Evolutionary conservation across 108 stramenopile genomes (phyloP).

Genomic region (Cyclotella choctawhatcheeana): DNA sequence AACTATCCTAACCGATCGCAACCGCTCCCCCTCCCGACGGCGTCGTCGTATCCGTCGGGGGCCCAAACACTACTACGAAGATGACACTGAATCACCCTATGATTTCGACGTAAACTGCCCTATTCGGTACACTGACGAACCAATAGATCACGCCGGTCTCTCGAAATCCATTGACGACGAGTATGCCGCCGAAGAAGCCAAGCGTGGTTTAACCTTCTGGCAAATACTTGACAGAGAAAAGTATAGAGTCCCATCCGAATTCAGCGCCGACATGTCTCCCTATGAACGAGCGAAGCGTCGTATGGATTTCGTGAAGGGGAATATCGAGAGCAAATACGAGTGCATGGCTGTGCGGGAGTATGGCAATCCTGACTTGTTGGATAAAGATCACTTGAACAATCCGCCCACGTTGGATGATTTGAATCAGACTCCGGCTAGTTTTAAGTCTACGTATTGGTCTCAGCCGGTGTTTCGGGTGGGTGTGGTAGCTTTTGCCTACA

Average conservation of each 20-base stretch:
- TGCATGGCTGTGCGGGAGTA: constrained; percentile 13
- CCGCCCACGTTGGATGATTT: constrained; percentile 27
- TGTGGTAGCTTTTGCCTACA: constrained; percentile 4
- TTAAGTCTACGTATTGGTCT: constrained; percentile 17
- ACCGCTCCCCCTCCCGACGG: not conserved
- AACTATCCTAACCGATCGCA: not conserved
- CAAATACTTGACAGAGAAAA: constrained; percentile 14
- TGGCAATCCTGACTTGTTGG: constrained; percentile 13
- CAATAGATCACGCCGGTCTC: constrained; percentile 5
- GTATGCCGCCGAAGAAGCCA: constrained; percentile 17
- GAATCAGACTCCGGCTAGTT: constrained; percentile 13
- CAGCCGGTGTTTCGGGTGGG: constrained; percentile 11
- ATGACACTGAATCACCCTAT: not conserved
- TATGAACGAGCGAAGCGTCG: constrained; percentile 10
- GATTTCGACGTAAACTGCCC: not conserved
- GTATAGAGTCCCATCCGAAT: not conserved
- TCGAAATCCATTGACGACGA: constrained; percentile 23
- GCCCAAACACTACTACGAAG: constrained; percentile 9
- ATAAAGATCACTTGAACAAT: constrained; percentile 16
- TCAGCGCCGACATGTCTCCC: constrained; percentile 12
- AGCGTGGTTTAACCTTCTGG: constrained; percentile 8
- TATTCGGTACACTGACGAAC: constrained; percentile 9
- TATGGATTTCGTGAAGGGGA: constrained; percentile 17
- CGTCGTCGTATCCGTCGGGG: not conserved
- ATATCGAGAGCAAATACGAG: constrained; percentile 16